Base-by-base conservation (phyloP, 2,329 filamentous ascomycete genomes). In the Cladosporium sp. region DNA sequence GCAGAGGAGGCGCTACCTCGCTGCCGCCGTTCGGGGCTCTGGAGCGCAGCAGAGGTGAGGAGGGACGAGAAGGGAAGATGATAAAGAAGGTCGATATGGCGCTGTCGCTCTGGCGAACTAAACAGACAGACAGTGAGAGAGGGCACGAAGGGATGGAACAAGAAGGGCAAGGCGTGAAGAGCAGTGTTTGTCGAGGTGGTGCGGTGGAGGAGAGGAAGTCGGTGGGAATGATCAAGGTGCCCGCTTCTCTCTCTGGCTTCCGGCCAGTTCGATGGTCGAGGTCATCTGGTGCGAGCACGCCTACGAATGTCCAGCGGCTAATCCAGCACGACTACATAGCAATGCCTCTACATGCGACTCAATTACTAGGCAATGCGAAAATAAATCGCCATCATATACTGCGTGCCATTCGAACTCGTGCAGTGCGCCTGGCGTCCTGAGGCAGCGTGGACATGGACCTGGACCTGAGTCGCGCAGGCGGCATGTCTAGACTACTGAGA, bases 1-100 rank as follows among this genome's bases (percentile, higher is more conserved):
- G 72, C 67, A 69, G 70, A 66, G 69, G 68, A 65, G 34, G 60
- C 49, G 55, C 44, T 60, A 72, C 70, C 73, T 74, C 70, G 69
- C 71, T 71, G 74, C 67, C 72, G 70, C 68, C 59, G 41, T 51
- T 52, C 30, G 24, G 63, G 55, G 44, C 55, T 41, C 44, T 52
- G 57, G 18, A 30, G 55, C 59, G 65, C 60, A 55, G 52, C 28
- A 49, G 30, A 55, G 52, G 60, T 21, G 60, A 41, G 65, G 60
- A 67, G 41, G 41, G n/a, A 47, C 41, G 41, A 47, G 41, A 47
- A 47, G 41, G 41, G 41, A 47, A 54, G 60, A 47, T 24, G 41
- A 21, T 47, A 47, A 47, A 15, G 49, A 59, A 36, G 41, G 44
- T 38, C n/a, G 18, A 47, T 21, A 34, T 64, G 61, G 14, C 34